phyloP scores from a whole-genome alignment of 1,284 basidiomycete genomes.

The Trichosporon sp. region DNA sequence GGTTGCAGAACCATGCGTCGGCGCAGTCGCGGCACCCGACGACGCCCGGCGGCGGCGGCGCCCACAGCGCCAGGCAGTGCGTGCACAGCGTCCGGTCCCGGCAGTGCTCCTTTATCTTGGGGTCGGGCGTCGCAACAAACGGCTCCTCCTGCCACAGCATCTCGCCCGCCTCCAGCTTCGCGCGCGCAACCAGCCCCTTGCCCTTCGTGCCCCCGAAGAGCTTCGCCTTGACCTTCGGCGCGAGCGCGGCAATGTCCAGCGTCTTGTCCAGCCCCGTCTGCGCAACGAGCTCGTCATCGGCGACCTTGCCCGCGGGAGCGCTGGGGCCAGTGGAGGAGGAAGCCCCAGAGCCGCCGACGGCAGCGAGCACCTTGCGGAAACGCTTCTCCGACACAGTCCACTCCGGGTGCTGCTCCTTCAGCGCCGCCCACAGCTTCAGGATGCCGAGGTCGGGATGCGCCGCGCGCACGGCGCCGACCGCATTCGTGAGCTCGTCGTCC shows the following conservation, averaged over 20 bases:
- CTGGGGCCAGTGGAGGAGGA: constrained; percentile 11
- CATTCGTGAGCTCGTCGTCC: constrained; percentile 54
- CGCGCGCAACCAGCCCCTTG: constrained; percentile 72
- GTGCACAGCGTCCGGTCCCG: constrained; percentile 31
- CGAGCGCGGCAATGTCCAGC: constrained; percentile 61
- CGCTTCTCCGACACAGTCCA: constrained; percentile 80
- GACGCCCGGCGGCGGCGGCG: constrained; percentile 25
- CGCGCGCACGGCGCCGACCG: constrained; percentile 52
- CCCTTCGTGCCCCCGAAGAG: constrained; percentile 70
- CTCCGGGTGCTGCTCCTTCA: constrained; percentile 59
- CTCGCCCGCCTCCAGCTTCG: constrained; percentile 65
- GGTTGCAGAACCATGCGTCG: constrained; percentile 69
- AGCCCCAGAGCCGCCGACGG: constrained; percentile 6
- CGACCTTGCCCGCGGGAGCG: constrained; percentile 23
- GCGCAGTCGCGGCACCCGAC: constrained; percentile 33
- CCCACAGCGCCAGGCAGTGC: constrained; percentile 37
- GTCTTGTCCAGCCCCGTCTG: constrained; percentile 63
- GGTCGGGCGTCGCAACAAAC: constrained; percentile 46
- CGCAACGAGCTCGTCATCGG: constrained; percentile 52
- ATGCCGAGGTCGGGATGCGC: constrained; percentile 64
- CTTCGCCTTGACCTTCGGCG: constrained; percentile 62
- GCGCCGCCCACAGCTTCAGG: constrained; percentile 62
- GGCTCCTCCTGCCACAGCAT: constrained; percentile 70
- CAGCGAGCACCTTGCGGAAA: constrained; percentile 58
- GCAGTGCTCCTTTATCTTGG: constrained; percentile 24